phyloP scores from a whole-genome alignment of 2,329 filamentous ascomycete genomes.

The Kalmusia sp. region DNA sequence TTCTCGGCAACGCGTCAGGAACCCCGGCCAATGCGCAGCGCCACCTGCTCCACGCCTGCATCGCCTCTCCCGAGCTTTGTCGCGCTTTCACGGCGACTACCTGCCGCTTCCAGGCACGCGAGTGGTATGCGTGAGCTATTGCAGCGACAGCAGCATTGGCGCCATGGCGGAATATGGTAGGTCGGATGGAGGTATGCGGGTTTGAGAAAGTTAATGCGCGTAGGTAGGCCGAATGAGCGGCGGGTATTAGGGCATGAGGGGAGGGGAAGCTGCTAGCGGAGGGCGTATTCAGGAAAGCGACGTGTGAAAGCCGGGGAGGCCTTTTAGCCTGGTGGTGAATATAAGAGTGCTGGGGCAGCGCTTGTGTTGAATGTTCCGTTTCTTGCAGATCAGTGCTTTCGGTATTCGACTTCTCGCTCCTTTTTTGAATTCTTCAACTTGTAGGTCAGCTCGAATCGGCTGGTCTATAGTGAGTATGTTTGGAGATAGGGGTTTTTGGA shows the following conservation, averaged over 20 bases:
- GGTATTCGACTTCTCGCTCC: not conserved
- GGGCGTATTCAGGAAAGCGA: not conserved
- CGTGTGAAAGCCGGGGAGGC: not conserved
- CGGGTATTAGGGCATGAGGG: not conserved
- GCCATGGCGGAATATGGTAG: slow-evolving; percentile 2
- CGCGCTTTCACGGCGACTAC: not conserved
- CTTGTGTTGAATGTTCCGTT: not conserved
- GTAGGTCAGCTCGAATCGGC: not conserved
- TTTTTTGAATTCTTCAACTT: not conserved
- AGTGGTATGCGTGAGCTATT: slow-evolving; percentile 6
- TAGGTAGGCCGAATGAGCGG: slow-evolving; percentile 4
- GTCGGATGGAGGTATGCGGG: not conserved
- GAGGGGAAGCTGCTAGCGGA: not conserved
- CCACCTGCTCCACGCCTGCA: not conserved
- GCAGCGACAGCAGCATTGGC: slow-evolving; percentile 2
- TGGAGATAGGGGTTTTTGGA: slow-evolving; percentile 1
- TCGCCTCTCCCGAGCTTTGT: slow-evolving; percentile 4
- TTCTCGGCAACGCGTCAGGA: not conserved
- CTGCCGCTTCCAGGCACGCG: slow-evolving; percentile 1
- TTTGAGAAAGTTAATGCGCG: not conserved
- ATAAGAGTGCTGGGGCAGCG: slow-evolving; percentile 4
- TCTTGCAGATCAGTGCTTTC: not conserved
- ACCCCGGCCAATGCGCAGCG: slow-evolving; percentile 5
- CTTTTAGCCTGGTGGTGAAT: not conserved
- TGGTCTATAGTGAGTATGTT: slow-evolving; percentile 7